Conservation (phyloP, 176 grass and related monocot species). For the Chrysopogon serrulatus region DNA sequence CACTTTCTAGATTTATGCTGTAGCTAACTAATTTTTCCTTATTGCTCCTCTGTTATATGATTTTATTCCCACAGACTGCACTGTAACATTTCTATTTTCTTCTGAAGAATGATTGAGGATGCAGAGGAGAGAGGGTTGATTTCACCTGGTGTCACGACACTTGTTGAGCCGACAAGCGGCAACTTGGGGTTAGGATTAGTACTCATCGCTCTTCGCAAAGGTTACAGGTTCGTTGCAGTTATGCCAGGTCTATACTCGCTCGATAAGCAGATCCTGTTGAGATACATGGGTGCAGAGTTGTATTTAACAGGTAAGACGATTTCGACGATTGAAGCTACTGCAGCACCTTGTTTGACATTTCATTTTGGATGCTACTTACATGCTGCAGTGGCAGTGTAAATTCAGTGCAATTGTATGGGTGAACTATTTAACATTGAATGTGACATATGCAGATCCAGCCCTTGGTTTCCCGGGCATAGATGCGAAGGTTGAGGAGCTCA, state of each 20-base stretch:
- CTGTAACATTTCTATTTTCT: not conserved
- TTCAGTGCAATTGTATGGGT: not conserved
- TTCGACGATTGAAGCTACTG: not conserved
- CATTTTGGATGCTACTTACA: not conserved
- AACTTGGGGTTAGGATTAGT: slow-evolving; percentile 65
- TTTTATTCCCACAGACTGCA: not conserved
- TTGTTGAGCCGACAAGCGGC: slow-evolving; percentile 57
- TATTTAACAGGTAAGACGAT: slow-evolving; percentile 42
- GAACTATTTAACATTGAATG: not conserved
- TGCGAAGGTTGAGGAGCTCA: slow-evolving; percentile 56
- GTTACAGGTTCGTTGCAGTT: slow-evolving; percentile 65
- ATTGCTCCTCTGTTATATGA: not conserved
- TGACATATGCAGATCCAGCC: slow-evolving; percentile 52
- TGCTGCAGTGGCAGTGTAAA: not conserved
- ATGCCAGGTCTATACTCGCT: slow-evolving; percentile 60
- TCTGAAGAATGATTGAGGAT: slow-evolving; percentile 86
- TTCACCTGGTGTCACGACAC: slow-evolving; percentile 55
- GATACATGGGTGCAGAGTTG: slow-evolving; percentile 65
- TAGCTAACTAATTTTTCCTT: not conserved
- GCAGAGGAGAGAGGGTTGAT: slow-evolving; percentile 74
- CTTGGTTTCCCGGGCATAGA: slow-evolving; percentile 39
- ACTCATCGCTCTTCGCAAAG: slow-evolving; percentile 48
- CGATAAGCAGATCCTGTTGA: slow-evolving; percentile 72
- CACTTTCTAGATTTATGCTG: not conserved
- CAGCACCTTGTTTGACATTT: not conserved